Percentiles rank a stretch among this genome's conserved stretches.
These are phyloP conservation scores for Saccharomycopsis hybrid DNA, from an alignment of 1,139 yeast species.

Conservation along the genomic window DNA sequence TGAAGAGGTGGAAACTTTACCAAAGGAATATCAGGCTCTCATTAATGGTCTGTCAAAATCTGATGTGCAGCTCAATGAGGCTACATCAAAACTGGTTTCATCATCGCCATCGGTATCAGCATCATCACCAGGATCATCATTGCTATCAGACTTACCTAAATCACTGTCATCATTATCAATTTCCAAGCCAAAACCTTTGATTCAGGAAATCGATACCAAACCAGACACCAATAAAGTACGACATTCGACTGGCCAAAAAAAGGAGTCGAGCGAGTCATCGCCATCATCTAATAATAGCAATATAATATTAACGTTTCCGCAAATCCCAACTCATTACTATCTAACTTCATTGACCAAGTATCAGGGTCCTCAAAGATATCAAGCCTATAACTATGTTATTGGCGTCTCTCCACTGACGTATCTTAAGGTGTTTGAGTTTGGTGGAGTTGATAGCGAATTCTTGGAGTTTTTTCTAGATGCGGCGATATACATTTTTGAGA, in stretches of 20 bases:
- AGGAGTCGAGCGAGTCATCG: background rate
- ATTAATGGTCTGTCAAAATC: conserved; percentile 13
- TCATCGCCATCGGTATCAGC: too few relatives aligned
- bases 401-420: conserved; percentile 28
- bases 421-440: conserved; percentile 33
- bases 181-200: too few relatives aligned
- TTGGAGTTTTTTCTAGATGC: conserved; percentile 49
- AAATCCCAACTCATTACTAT: conserved; percentile 22
- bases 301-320: background rate
- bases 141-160: too few relatives aligned
- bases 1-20: conserved; percentile 41
- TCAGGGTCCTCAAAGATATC: conserved; percentile 22
- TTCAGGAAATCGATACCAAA: too few relatives aligned
- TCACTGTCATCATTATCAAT: too few relatives aligned
- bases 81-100: too few relatives aligned
- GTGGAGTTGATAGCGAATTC: conserved; percentile 55
- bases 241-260: background rate
- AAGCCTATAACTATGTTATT: conserved; percentile 6
- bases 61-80: too few relatives aligned
- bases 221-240: too few relatives aligned
- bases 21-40: conserved; percentile 31
- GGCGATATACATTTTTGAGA: conserved; percentile 24
- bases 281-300: background rate
- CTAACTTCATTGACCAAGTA: conserved; percentile 23
- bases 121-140: too few relatives aligned